phyloP scores from a whole-genome alignment of 345 rosid species.

The Garcia nutans region DNA sequence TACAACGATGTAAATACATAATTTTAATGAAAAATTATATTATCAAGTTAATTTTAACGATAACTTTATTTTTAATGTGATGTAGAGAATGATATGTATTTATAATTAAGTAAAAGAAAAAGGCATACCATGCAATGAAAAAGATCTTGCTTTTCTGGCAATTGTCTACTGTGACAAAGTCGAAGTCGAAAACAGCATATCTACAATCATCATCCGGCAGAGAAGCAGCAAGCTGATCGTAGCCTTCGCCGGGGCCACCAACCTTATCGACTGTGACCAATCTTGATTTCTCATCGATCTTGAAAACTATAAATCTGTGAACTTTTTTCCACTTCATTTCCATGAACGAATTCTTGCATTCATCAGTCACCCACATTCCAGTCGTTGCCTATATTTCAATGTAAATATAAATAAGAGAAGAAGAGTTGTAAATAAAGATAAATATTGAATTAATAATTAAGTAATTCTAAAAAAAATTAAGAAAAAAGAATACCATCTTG shows the following conservation, averaged over 20 bases:
- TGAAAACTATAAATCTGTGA: slow-evolving; percentile 78
- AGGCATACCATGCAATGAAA: slow-evolving; percentile 88
- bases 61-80: not conserved
- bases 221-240: slow-evolving; percentile 69
- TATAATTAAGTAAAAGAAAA: not conserved
- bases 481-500: slow-evolving; percentile 66
- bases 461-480: not conserved
- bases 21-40: too few relatives aligned
- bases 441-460: not conserved
- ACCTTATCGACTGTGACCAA: slow-evolving; percentile 85
- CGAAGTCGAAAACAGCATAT: slow-evolving; percentile 90
- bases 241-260: slow-evolving; percentile 81
- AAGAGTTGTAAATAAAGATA: too few relatives aligned
- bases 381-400: slow-evolving; percentile 65
- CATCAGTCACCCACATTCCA: slow-evolving; percentile 88
- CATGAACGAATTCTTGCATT: slow-evolving; percentile 85
- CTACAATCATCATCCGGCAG: slow-evolving; percentile 86
- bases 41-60: too few relatives aligned
- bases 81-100: not conserved
- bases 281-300: slow-evolving; percentile 89
- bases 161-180: slow-evolving; percentile 86
- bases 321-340: slow-evolving; percentile 97
- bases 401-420: not conserved
- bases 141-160: slow-evolving; percentile 99
- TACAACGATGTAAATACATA: too few relatives aligned